phyloP scores from a whole-genome alignment of 2,329 filamentous ascomycete species.

The Pseudogymnoascus sp. region DNA sequence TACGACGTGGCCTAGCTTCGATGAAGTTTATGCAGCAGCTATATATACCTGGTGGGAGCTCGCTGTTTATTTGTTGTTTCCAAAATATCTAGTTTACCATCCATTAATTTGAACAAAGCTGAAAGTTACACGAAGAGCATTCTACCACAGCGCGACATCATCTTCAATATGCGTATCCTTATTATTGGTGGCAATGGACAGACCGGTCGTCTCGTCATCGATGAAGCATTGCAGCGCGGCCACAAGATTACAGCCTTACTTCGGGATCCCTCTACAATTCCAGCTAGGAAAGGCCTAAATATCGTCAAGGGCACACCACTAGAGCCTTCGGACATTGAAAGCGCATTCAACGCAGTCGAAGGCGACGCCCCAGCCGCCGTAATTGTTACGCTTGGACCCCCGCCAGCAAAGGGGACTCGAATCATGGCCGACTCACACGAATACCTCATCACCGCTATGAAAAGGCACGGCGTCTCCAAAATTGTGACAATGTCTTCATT shows the following conservation, averaged over 20 bases:
- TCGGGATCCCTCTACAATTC: slow-evolving; percentile 32
- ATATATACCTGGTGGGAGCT: not conserved
- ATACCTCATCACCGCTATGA: slow-evolving; percentile 33
- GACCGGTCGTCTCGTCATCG: slow-evolving; percentile 38
- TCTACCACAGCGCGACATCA: not conserved
- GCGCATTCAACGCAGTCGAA: slow-evolving; percentile 39
- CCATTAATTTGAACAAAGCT: not conserved
- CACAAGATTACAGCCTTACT: slow-evolving; percentile 41
- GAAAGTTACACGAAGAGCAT: not conserved
- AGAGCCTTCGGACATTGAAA: slow-evolving; percentile 31
- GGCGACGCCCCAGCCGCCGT: slow-evolving; percentile 43
- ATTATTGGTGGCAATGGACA: slow-evolving; percentile 40
- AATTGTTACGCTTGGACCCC: slow-evolving; percentile 30
- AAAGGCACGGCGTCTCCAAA: slow-evolving; percentile 31
- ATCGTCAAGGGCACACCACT: slow-evolving; percentile 35
- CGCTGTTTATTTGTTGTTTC: not conserved
- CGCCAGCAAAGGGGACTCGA: slow-evolving; percentile 25
- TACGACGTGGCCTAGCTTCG: not conserved
- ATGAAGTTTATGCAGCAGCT: not conserved
- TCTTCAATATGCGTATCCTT: slow-evolving; percentile 29
- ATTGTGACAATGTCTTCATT: slow-evolving; percentile 44
- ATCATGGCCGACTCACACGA: slow-evolving; percentile 39
- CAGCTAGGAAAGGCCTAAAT: slow-evolving; percentile 30
- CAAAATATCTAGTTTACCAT: not conserved
- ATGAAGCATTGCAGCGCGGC: slow-evolving; percentile 27